Evolutionary conservation across 768 basidiomycete genomes (phyloP).

Genomic region (Galerina marginata): DNA sequence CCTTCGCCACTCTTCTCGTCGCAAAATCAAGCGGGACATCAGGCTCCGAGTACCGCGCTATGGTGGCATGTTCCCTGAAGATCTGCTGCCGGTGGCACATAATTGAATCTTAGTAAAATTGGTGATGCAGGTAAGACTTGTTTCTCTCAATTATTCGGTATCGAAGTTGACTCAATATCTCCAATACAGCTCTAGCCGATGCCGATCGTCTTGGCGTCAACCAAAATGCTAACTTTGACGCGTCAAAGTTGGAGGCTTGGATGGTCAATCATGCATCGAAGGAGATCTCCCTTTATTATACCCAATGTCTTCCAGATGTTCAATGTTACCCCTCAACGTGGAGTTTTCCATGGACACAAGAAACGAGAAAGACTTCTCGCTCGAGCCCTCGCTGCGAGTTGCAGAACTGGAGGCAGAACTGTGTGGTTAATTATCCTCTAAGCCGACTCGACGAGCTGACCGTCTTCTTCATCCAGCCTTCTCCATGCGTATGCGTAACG

Average conservation of each 20-base stretch:
- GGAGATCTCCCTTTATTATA: slow-evolving; percentile 95
- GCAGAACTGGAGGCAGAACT: slow-evolving; percentile 83
- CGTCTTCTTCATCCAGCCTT: slow-evolving; percentile 68
- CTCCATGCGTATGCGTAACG: slow-evolving; percentile 99
- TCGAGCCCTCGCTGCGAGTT: slow-evolving; percentile 91
- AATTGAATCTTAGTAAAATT: slow-evolving; percentile 85
- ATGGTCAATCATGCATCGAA: slow-evolving; percentile 93
- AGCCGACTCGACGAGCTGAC: neutral
- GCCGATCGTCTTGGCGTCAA: slow-evolving; percentile 95
- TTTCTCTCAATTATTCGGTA: slow-evolving; percentile 15
- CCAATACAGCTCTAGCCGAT: slow-evolving; percentile 77
- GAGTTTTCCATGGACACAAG: slow-evolving; percentile 98
- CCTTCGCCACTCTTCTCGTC: slow-evolving; percentile 42
- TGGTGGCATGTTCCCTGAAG: slow-evolving; percentile 64
- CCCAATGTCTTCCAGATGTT: slow-evolving; percentile 97
- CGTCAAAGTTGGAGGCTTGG: slow-evolving; percentile 95
- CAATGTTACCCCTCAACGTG: slow-evolving; percentile 92
- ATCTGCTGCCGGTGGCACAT: slow-evolving; percentile 75
- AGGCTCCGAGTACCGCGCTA: slow-evolving; percentile 56
- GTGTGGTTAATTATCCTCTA: too few species aligned
- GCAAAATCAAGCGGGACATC: slow-evolving; percentile 42
- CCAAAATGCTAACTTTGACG: slow-evolving; percentile 92
- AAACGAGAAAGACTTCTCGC: slow-evolving; percentile 98
- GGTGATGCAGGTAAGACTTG: slow-evolving; percentile 67
- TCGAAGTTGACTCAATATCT: slow-evolving; percentile 21